Conservation (phyloP, 805 yeast species). For the Metschnikowia gruessii region DNA sequence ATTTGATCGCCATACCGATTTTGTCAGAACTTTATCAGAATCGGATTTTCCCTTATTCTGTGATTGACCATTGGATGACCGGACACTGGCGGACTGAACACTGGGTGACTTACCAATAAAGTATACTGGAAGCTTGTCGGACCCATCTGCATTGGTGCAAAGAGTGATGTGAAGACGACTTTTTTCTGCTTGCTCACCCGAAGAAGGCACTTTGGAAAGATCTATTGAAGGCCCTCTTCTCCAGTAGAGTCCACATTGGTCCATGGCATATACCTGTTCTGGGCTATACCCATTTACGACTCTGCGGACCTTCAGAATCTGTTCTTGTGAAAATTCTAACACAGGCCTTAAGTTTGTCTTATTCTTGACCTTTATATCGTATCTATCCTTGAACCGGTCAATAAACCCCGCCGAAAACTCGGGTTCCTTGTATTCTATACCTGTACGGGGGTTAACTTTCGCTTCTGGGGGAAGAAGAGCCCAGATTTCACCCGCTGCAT, state of each 20-base stretch:
- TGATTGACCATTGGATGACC: neutral
- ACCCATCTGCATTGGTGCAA: conserved; percentile 2
- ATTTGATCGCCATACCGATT: neutral
- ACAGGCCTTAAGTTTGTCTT: neutral
- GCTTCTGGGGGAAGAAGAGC: neutral
- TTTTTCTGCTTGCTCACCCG: neutral
- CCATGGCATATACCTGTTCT: neutral
- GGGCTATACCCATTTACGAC: neutral
- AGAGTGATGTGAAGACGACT: neutral
- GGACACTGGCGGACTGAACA: neutral
- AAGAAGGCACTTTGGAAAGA: neutral
- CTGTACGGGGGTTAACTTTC: neutral
- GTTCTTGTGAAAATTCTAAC: neutral
- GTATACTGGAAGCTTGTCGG: neutral
- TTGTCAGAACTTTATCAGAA: neutral
- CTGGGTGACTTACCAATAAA: neutral
- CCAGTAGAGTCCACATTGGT: conserved; percentile 1
- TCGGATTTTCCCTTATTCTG: neutral
- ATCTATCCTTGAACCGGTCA: neutral
- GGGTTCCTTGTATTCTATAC: neutral
- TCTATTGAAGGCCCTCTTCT: neutral
- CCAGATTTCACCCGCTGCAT: neutral
- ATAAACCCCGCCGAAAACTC: neutral
- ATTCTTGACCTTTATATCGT: neutral
- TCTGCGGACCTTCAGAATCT: neutral